Conservation (phyloP, 768 basidiomycete species). For the Mycena maculata region DNA sequence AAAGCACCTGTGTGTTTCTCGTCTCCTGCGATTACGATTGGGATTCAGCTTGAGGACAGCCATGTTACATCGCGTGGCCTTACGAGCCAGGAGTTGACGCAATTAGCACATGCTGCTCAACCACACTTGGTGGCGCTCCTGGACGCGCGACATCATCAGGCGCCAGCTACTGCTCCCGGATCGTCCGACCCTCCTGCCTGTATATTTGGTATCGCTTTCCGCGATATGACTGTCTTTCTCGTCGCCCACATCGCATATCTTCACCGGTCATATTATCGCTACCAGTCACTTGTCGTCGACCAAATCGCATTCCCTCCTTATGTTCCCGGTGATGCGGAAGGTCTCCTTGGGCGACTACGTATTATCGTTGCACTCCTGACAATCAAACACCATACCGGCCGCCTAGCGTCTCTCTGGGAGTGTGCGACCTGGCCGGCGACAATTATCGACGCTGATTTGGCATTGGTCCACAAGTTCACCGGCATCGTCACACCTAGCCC, state of each 20-base stretch:
- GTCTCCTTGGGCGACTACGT: slow-evolving; percentile 10
- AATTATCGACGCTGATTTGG: neutral
- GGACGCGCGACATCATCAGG: slow-evolving; percentile 4
- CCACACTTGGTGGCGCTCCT: slow-evolving; percentile 18
- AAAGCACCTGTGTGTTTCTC: slow-evolving; percentile 10
- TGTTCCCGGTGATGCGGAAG: neutral
- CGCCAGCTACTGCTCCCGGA: too few species aligned
- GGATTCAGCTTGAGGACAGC: slow-evolving; percentile 4
- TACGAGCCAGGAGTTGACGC: neutral
- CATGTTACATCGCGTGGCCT: neutral
- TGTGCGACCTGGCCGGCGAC: neutral
- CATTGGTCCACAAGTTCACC: neutral
- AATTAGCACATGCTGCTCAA: slow-evolving; percentile 6
- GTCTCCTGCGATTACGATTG: slow-evolving; percentile 14
- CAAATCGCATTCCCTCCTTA: slow-evolving; percentile 14
- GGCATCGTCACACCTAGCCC: slow-evolving; percentile 13
- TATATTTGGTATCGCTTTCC: too few species aligned
- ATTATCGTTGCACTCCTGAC: slow-evolving; percentile 16
- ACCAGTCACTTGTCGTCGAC: slow-evolving; percentile 14
- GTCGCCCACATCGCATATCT: neutral
- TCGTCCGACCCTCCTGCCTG: too few species aligned
- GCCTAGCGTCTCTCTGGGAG: slow-evolving; percentile 13
- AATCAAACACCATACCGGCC: slow-evolving; percentile 2
- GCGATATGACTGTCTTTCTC: too few species aligned
- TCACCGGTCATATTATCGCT: slow-evolving; percentile 4